phyloP scores from a whole-genome alignment of 805 yeast genomes.

The Candida quercuum region DNA sequence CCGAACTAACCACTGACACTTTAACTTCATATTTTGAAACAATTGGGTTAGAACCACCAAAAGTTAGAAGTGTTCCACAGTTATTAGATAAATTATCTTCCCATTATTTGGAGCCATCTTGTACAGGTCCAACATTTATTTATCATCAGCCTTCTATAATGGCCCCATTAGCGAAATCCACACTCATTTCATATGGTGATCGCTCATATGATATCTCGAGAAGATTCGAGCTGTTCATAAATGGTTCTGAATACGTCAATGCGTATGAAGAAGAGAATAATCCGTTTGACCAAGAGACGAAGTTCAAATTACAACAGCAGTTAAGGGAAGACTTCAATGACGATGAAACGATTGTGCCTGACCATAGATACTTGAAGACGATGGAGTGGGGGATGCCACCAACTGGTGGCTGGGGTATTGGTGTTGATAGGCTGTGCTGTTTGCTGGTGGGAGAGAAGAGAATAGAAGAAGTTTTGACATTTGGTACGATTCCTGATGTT shows the following conservation, averaged over 20 bases:
- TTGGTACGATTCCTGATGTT: conserved; percentile 72
- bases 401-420: conserved; percentile 97
- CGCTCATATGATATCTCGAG: conserved; percentile 42
- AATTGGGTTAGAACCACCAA: conserved; percentile 25
- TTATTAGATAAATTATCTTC: conserved; percentile 62
- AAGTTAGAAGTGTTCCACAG: conserved; percentile 45
- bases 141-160: conserved; percentile 77
- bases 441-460: conserved; percentile 56
- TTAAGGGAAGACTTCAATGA: conserved; percentile 46
- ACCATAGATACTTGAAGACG: conserved; percentile 59
- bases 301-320: conserved; percentile 55
- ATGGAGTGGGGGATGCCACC: conserved; percentile 97
- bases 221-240: conserved; percentile 80
- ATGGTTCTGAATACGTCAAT: conserved; percentile 77
- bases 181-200: conserved; percentile 23
- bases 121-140: conserved; percentile 64
- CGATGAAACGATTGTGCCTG: conserved; percentile 63
- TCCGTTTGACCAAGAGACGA: conserved; percentile 63
- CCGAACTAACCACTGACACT: conserved; percentile 31
- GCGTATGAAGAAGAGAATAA: conserved; percentile 96
- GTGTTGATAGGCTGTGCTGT: conserved; percentile 87
- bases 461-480: conserved; percentile 70
- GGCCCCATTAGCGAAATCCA: conserved; percentile 85
- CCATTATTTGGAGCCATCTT: conserved; percentile 58
- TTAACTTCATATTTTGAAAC: conserved; percentile 35